These are phyloP conservation scores for Castanospermum australe DNA, from an alignment of 306 rosid genomes.

Conservation along the genomic window DNA sequence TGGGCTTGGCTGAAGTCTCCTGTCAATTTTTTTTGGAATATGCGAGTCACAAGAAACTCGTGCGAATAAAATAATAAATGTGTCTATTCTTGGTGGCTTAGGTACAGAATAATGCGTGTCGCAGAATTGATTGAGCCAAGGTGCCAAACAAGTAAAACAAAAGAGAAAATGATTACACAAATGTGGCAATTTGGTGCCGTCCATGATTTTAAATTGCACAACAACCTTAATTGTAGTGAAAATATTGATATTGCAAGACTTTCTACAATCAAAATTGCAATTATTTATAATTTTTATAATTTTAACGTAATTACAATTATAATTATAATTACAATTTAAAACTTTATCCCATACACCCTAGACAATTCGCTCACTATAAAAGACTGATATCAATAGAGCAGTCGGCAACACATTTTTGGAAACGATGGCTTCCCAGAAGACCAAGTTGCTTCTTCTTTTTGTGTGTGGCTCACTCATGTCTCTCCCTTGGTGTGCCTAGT, in stretches of 20 bases:
- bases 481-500: constrained; percentile 33
- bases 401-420: background rate
- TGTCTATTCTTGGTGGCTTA: background rate
- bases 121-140: background rate
- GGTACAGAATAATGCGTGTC: too few relatives aligned
- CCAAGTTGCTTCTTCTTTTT: constrained; percentile 16
- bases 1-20: background rate
- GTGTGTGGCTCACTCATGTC: constrained; percentile 10
- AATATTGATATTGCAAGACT: too few relatives aligned
- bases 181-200: background rate
- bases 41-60: background rate
- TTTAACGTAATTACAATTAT: too few relatives aligned
- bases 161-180: background rate
- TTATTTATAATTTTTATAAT: too few relatives aligned
- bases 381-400: background rate
- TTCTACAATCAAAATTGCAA: too few relatives aligned
- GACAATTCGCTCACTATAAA: too few relatives aligned
- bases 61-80: background rate
- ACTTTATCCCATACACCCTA: too few relatives aligned
- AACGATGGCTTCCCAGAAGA: constrained; percentile 37
- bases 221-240: too few relatives aligned
- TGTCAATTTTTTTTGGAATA: too few relatives aligned
- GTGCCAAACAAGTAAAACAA: too few relatives aligned
- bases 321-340: too few relatives aligned
- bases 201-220: too few relatives aligned